Evolutionary conservation across 441 rosid species (phyloP).

Genomic region (Isatis lusitanica): DNA sequence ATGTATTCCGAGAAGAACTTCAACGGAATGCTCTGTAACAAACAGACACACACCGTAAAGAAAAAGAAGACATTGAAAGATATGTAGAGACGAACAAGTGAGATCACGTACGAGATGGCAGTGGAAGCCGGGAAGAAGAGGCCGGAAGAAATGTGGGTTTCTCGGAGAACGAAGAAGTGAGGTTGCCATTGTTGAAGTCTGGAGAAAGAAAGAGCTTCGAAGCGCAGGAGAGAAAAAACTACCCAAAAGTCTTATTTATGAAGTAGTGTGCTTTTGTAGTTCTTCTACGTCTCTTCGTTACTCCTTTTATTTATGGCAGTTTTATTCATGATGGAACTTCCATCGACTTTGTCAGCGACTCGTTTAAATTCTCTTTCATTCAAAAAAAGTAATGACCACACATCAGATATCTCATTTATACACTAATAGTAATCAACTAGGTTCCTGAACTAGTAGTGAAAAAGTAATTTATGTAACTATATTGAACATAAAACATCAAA

Average conservation of each 20-base stretch:
- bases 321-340: too few species aligned
- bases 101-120: constrained; percentile 25
- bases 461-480: too few species aligned
- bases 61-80: background rate
- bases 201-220: too few species aligned
- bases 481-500: too few species aligned
- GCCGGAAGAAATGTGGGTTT: constrained; percentile 30
- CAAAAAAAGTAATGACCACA: background rate
- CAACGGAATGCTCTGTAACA: constrained; percentile 30
- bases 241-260: background rate
- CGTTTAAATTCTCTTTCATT: too few species aligned
- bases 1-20: constrained; percentile 21
- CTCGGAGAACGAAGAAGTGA: background rate
- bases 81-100: background rate
- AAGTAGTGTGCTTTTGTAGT: background rate
- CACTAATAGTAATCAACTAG: too few species aligned
- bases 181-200: constrained; percentile 23
- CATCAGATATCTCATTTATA: too few species aligned
- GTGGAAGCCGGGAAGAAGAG: constrained; percentile 27
- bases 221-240: too few species aligned
- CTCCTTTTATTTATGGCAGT: background rate
- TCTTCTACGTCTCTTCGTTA: background rate
- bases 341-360: background rate
- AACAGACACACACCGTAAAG: background rate
- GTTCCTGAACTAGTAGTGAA: too few species aligned